These are phyloP conservation scores for Daucus carota DNA, from an alignment of 129 eudicot species.

Conservation along the genomic window DH1_v3.0 NC_030381.2:4415001-4415500, in stretches of 20 bases:
- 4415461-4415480: slow-evolving; percentile 69
- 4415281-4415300: slow-evolving; percentile 16
- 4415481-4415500: slow-evolving; percentile 6
- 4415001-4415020: neutral
- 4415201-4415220: neutral
- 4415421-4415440: slow-evolving; percentile 88
- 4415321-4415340: slow-evolving; percentile 74
- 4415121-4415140: neutral
- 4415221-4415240: too few relatives aligned
- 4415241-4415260: neutral
- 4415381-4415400: slow-evolving; percentile 80
- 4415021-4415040: neutral
- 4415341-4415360: slow-evolving; percentile 88
- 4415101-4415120: neutral
- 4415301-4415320: slow-evolving; percentile 77
- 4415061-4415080: neutral
- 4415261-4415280: neutral
- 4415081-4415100: neutral
- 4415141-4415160: neutral
- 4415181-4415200: neutral
- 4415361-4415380: slow-evolving; percentile 95
- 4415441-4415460: slow-evolving; percentile 90
- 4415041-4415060: neutral
- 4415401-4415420: slow-evolving; percentile 84
- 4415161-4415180: neutral